A percentile compares a stretch with the other conserved stretches of the same genome.
Evolutionary conservation across 2,329 filamentous ascomycete species (phyloP).

Genomic region (Chaetoscypha palmicola): DNA sequence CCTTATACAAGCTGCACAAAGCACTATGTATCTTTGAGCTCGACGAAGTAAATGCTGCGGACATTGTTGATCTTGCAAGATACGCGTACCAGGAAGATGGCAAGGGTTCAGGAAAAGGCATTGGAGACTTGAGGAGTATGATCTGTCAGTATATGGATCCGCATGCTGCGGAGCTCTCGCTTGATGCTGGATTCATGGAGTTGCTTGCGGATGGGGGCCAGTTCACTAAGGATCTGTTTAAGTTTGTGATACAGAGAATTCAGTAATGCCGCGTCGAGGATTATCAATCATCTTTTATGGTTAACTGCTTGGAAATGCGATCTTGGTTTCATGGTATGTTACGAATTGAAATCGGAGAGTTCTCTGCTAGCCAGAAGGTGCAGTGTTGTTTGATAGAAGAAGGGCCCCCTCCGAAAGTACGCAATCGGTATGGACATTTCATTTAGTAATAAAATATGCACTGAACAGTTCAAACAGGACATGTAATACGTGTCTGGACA

Average conservation of each 20-base stretch:
- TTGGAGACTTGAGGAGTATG: constrained; percentile 9
- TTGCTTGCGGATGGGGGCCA: constrained; percentile 1
- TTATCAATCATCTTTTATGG: no score
- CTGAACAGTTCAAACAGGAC: no score
- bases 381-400: no score
- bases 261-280: no score
- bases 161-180: constrained; percentile 28
- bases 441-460: no score
- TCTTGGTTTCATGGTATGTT: no score
- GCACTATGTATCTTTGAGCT: constrained; percentile 10
- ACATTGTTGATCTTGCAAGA: constrained; percentile 10
- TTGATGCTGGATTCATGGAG: constrained; percentile 3
- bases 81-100: constrained; percentile 9
- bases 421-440: no score
- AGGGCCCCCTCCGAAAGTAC: no score
- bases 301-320: no score
- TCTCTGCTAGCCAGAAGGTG: no score
- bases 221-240: constrained; percentile 1
- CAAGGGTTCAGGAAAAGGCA: neutral
- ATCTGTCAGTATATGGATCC: constrained; percentile 11
- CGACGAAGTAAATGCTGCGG: constrained; percentile 2
- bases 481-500: no score
- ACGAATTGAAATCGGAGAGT: no score
- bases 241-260: neutral
- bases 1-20: constrained; percentile 15